Evolutionary conservation across 768 basidiomycete genomes (phyloP), one percentile per base, ranked within the genome.

Genomic region (Infundibulicybe gibba): DNA sequence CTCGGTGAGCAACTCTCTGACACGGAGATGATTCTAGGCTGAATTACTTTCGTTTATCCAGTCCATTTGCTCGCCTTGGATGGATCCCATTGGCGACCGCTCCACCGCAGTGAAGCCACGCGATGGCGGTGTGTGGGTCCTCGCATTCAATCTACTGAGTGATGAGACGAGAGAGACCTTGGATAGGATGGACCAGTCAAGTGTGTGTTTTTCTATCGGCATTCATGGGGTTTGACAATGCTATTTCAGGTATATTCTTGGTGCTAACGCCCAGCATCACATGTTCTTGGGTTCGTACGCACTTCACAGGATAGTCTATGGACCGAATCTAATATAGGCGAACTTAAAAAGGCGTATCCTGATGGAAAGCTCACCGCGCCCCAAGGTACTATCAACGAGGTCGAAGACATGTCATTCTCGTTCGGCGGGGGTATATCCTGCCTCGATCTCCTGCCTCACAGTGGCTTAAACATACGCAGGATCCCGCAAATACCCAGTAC

Each of bases 31-130:
- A 4, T n/a, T 10, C 14, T 10, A 10, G 35, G 14, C 17, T n/a
- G n/a, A 8, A n/a, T 31, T 16, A 21, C 15, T 12, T 30, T 2
- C 20, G 15, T 39, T 31, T 30, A 32, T 30, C 12, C 49, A 83
- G 83, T 25, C 81, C 83, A 2, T 87, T 87, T 56, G 60, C 74
- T 16, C 76, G 87, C 44, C 75, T 74, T 50, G 76, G 79, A 6
- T 20, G 86, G 32, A 47, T 90, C 5, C 87, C 6, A 66, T 90
- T 32, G 90, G 91, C 0, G 89, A 88, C 13, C 71, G 91, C 40
- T 81, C 86, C 10, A 92, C 89, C 0, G 90, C 89, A 1, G 70
- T 92, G 56, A 81, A 74, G 63, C 70, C 91, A 21, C 63, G 61
- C 35, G 73, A 72, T 32, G 80, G 82, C 35, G 80, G 75, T 20